Percentiles rank a stretch among this genome's conserved stretches.
phyloP scores from a whole-genome alignment of 1,284 basidiomycete species.

The Apiotrichum laibachii region DNA sequence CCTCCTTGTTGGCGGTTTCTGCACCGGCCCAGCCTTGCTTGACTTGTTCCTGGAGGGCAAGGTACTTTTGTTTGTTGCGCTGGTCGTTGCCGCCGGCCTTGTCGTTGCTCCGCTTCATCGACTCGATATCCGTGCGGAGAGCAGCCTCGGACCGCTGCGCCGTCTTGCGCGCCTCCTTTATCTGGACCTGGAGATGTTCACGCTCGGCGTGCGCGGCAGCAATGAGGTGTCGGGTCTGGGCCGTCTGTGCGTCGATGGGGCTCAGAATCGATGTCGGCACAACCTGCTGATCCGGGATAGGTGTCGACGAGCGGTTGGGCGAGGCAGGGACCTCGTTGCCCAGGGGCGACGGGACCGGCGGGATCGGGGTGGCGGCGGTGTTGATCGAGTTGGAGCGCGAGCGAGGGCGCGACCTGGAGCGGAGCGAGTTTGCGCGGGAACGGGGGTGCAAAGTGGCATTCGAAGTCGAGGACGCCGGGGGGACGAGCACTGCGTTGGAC shows the following conservation, averaged over 20 bases:
- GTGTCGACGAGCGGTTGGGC: slow-evolving; percentile 11
- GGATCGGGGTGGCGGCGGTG: slow-evolving; percentile 21
- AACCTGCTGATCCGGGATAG: slow-evolving; percentile 17
- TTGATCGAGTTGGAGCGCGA: slow-evolving; percentile 49
- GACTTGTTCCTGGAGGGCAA: slow-evolving; percentile 51
- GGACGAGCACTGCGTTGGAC: slow-evolving; percentile 42
- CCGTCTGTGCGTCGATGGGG: slow-evolving; percentile 42
- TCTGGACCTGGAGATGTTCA: slow-evolving; percentile 44
- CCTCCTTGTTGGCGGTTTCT: slow-evolving; percentile 42
- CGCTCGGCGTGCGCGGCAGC: slow-evolving; percentile 45
- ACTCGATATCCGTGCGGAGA: slow-evolving; percentile 47
- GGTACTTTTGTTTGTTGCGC: slow-evolving; percentile 48
- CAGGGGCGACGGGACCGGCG: slow-evolving; percentile 20
- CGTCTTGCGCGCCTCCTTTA: slow-evolving; percentile 49
- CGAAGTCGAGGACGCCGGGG: slow-evolving; percentile 33
- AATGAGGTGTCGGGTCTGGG: slow-evolving; percentile 44
- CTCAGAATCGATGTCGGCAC: slow-evolving; percentile 38
- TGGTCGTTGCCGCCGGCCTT: slow-evolving; percentile 48
- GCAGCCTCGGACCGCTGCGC: slow-evolving; percentile 49
- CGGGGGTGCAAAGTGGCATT: slow-evolving; percentile 30
- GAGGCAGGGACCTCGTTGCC: slow-evolving; percentile 14
- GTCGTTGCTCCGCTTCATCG: slow-evolving; percentile 49
- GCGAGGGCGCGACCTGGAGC: slow-evolving; percentile 44
- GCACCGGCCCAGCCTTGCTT: slow-evolving; percentile 50
- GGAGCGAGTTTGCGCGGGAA: slow-evolving; percentile 48